Evolutionary conservation across 306 rosid genomes (phyloP), one percentile per base, ranked within the genome.

Genomic region (Dalbergia cultrata): DNA sequence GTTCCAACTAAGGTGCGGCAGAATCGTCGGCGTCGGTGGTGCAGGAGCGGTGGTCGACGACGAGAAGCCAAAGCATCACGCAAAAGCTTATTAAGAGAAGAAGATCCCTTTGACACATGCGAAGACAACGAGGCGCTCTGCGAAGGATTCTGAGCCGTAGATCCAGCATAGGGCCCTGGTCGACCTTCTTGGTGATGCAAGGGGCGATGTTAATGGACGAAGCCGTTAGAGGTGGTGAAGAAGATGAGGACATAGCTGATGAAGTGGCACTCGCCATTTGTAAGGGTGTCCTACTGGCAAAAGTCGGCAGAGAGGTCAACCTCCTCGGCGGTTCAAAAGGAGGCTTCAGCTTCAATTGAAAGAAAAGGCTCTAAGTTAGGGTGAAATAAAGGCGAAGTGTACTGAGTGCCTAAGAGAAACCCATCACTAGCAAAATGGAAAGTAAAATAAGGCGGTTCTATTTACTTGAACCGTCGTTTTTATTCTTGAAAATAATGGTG

Each of bases 241-340:
- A 94, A 94, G 43, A 97, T 97, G 0, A 94, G 93, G 13, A 92
- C 91, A 39, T 94, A 97, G 0, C 86, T 72, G 53, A 94, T 64
- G 78, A 94, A 94, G 80, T 94, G 97, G 31, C 81, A 88, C 83
- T 94, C 98, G 9, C 80, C 98, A 7, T 83, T 70, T 3, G 93
- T 82, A 4, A 94, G 87, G 26, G 76, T 3, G 0, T 86, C 85
- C 97, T 96, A 94, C 17, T 94, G 93, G 12, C 86, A 72, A 0
- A 66, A 2, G 67, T 94, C 97, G 52, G 85, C 87, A 0, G 93
- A 87, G 47, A 94, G 91, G 11, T 94, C 97, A 3, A 94, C 98
- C 72, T 94, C 98, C 81, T 94, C 97, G 2, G 97, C 94, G 6
- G 98, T 90, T 97, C 98, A 89, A 77, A 90, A 94, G 0, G 98